Evolutionary conservation across 2,329 filamentous ascomycete species (phyloP), one percentile per base, ranked within the genome.

Genomic region (Curvularia sp.): DNA sequence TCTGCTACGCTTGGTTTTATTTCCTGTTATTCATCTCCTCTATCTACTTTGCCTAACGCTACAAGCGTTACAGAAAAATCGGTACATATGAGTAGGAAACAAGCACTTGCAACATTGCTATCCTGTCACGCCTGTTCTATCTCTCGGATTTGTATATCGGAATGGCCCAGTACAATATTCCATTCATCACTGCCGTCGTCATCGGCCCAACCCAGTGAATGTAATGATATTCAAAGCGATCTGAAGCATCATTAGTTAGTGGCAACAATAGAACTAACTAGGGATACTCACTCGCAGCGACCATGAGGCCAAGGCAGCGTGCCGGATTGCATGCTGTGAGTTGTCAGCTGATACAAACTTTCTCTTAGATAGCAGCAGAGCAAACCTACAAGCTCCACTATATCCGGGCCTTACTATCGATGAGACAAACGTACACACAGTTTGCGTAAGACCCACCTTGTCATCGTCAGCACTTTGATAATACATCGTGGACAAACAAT

Each of bases 221-320:
- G 55, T 74, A 77, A 48, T 77, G 73, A 50, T 74, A 74, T 13
- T 71, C 67, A 49, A 76, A 67, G 5, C 65, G 59, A 13, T 69
- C 72, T 66, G 57, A 65, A 19, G 8, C 3, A 32, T 7, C 5
- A 5, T 42, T 50, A 13, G 57, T 28, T 19, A 43, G 5, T 21
- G 8, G 5, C 5, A 13, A 12, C 4, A 18, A 2, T 8, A 21
- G 18, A 1, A 21, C 8, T 4, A 46, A 30, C n/a, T 15, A 1
- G 10, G 5, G 2, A 8, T 32, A 55, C 61, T 59, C 43, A 67
- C 65, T 56, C 1, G 57, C 46, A 8, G 71, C 69, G 12, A 70
- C 62, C 75, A 77, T 77, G 13, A 77, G 61, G 18, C 76, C 74
- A 13, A 77, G 62, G 53, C 74, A 77, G 13, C 75, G 60, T 15